A percentile compares a stretch with the other conserved stretches of the same genome.
Evolutionary conservation across 805 yeast species (phyloP).

Genomic region (Isabelozyma pseudorhagii): DNA sequence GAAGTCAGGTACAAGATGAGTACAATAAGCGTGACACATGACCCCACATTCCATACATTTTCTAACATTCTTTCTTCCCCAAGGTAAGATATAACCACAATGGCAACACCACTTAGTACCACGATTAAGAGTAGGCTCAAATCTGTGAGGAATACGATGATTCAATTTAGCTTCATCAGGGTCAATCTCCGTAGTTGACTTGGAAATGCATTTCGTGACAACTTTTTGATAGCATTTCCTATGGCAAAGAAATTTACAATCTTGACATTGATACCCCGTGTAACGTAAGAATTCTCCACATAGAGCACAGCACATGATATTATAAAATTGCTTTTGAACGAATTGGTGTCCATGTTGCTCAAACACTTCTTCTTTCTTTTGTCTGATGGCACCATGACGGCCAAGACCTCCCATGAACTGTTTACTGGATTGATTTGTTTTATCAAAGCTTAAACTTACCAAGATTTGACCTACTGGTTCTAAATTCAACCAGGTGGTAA

Average conservation of each 20-base stretch:
- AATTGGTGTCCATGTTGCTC: conserved; percentile 98
- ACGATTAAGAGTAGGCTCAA: conserved; percentile 85
- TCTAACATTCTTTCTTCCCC: conserved; percentile 90
- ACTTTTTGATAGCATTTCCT: conserved; percentile 78
- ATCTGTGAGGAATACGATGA: conserved; percentile 95
- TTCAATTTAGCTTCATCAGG: conserved; percentile 79
- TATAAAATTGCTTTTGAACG: conserved; percentile 91
- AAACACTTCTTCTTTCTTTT: conserved; percentile 83
- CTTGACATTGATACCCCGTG: conserved; percentile 84
- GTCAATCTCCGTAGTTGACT: conserved; percentile 65
- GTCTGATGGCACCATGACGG: conserved; percentile 98
- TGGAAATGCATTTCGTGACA: conserved; percentile 80
- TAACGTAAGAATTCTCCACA: conserved; percentile 94
- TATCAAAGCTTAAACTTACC: conserved; percentile 74
- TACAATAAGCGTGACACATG: conserved; percentile 90
- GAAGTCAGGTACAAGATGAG: conserved; percentile 94
- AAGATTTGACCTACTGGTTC: conserved; percentile 94
- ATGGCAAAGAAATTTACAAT: conserved; percentile 77
- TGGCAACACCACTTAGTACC: conserved; percentile 99
- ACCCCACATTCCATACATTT: conserved; percentile 93
- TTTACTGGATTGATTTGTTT: conserved; percentile 38
- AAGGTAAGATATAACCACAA: conserved; percentile 94
- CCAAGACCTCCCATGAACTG: conserved; percentile 47
- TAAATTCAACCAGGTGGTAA: conserved; percentile 82
- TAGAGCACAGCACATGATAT: conserved; percentile 94